Percentiles rank a stretch among this genome's conserved stretches.
Evolutionary conservation across 2,329 filamentous ascomycete species (phyloP).

Genomic region (Neofusicoccum sp.): DNA sequence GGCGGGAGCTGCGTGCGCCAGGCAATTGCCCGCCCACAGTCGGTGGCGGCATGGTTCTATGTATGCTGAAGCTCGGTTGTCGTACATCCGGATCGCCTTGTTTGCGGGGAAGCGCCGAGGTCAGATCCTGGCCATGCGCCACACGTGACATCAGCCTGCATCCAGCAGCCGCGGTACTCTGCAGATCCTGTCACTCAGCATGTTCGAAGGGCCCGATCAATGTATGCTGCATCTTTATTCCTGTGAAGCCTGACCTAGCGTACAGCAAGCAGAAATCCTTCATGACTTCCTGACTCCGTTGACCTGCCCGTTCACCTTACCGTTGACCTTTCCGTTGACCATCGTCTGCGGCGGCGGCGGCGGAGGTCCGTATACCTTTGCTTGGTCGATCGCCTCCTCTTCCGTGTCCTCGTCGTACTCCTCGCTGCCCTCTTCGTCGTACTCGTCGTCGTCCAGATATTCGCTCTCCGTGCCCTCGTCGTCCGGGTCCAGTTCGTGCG

Average conservation of each 20-base stretch:
- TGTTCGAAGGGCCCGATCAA: neutral
- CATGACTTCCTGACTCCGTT: conserved; percentile 32
- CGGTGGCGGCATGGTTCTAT: neutral
- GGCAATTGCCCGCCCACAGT: neutral
- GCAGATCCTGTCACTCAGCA: neutral
- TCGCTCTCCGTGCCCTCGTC: conserved; percentile 51
- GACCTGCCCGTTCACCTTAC: conserved; percentile 32
- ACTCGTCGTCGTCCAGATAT: conserved; percentile 42
- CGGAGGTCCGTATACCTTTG: conserved; percentile 32
- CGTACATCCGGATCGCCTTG: conserved; percentile 7
- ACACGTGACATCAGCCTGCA: conserved; percentile 5
- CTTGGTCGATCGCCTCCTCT: conserved; percentile 48
- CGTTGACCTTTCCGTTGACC: conserved; percentile 34
- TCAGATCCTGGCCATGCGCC: neutral
- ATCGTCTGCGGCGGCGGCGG: conserved; percentile 32
- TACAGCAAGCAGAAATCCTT: conserved; percentile 15
- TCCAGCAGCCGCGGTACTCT: neutral
- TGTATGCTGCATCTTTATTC: conserved; percentile 8
- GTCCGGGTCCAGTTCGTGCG: conserved; percentile 54
- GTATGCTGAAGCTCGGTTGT: neutral
- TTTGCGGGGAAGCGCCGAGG: conserved; percentile 12
- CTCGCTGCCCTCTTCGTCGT: conserved; percentile 47
- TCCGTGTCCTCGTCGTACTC: conserved; percentile 57
- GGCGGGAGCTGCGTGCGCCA: neutral
- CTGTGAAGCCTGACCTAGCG: conserved; percentile 6